phyloP scores from a whole-genome alignment of 2,329 filamentous ascomycete genomes.

The Stromatinia cepivora region DNA sequence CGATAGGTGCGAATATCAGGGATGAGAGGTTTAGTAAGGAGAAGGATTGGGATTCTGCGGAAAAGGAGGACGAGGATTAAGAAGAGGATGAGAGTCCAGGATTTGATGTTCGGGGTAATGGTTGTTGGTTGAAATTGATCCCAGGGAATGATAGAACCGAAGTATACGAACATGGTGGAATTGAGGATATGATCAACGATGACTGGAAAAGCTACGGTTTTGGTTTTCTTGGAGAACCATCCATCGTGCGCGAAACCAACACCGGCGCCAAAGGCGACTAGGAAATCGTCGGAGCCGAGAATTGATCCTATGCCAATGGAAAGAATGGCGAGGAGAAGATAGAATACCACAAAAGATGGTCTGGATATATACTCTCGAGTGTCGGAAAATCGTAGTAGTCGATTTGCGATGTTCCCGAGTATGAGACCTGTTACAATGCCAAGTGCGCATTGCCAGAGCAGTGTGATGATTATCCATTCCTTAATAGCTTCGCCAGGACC shows the following conservation, averaged over 20 bases:
- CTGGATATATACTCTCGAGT: constrained; percentile 48
- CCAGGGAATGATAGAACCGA: constrained; percentile 57
- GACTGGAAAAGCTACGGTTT: constrained; percentile 48
- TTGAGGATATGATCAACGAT: constrained; percentile 57
- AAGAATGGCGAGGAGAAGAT: constrained; percentile 55
- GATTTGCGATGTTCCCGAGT: constrained; percentile 51
- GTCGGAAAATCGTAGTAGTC: constrained; percentile 50
- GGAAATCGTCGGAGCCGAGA: constrained; percentile 56
- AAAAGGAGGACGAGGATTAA: constrained; percentile 52
- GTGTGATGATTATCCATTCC: constrained; percentile 54
- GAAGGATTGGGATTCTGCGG: constrained; percentile 53
- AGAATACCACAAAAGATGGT: constrained; percentile 55
- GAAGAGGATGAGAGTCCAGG: constrained; percentile 47
- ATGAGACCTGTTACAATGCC: constrained; percentile 50
- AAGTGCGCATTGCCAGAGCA: constrained; percentile 55
- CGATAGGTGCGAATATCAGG: constrained; percentile 51
- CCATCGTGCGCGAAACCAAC: constrained; percentile 55
- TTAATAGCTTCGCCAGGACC: constrained; percentile 45
- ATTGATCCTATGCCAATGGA: constrained; percentile 52
- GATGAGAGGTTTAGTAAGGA: constrained; percentile 49
- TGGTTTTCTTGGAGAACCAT: constrained; percentile 51
- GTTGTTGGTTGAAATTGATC: constrained; percentile 43
- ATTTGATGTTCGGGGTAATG: constrained; percentile 45
- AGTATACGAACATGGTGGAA: constrained; percentile 56
- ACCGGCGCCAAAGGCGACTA: constrained; percentile 56